phyloP scores from a whole-genome alignment of 306 rosid species.

The Begonia masoniana region DNA sequence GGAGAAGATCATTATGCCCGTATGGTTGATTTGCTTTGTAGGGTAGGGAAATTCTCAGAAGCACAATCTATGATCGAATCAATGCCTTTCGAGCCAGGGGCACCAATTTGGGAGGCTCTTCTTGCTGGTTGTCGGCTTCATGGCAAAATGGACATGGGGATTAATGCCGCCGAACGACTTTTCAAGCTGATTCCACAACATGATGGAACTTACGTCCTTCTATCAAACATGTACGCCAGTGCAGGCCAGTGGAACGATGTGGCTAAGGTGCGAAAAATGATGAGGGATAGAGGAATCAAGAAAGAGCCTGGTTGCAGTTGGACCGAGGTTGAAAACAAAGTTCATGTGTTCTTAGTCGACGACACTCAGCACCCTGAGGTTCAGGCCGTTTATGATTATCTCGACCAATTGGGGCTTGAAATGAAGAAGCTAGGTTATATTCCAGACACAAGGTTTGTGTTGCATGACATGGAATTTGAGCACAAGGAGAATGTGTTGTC shows the following conservation, averaged over 20 bases:
- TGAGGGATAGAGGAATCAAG: slow-evolving; percentile 13
- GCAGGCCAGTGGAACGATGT: slow-evolving; percentile 10
- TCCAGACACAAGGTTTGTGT: slow-evolving; percentile 12
- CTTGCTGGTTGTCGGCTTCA: slow-evolving; percentile 13
- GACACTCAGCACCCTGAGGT: slow-evolving; percentile 14
- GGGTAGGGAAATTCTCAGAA: slow-evolving; percentile 12
- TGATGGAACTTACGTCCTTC: slow-evolving; percentile 10
- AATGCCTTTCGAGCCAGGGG: slow-evolving; percentile 12
- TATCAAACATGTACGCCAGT: slow-evolving; percentile 14
- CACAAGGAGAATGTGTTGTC: slow-evolving; percentile 10
- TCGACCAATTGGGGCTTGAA: slow-evolving; percentile 6
- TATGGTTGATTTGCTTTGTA: slow-evolving; percentile 11
- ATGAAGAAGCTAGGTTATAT: slow-evolving; percentile 15
- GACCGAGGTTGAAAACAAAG: slow-evolving; percentile 11
- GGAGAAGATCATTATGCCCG: slow-evolving; percentile 18
- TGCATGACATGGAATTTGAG: slow-evolving; percentile 14
- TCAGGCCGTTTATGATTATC: slow-evolving; percentile 5
- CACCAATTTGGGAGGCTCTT: slow-evolving; percentile 18
- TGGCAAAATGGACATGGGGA: slow-evolving; percentile 12
- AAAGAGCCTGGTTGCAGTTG: slow-evolving; percentile 19
- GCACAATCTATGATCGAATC: slow-evolving; percentile 7
- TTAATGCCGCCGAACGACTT: slow-evolving; percentile 14
- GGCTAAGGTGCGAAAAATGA: slow-evolving; percentile 14
- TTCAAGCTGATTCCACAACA: slow-evolving; percentile 10
- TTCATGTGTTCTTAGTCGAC: slow-evolving; percentile 12